A percentile compares a stretch with the other conserved stretches of the same genome.
These are phyloP conservation scores for Arthrobotrys pseudoclavata DNA, from an alignment of 2,329 filamentous ascomycete species.

Conservation along the genomic window DNA sequence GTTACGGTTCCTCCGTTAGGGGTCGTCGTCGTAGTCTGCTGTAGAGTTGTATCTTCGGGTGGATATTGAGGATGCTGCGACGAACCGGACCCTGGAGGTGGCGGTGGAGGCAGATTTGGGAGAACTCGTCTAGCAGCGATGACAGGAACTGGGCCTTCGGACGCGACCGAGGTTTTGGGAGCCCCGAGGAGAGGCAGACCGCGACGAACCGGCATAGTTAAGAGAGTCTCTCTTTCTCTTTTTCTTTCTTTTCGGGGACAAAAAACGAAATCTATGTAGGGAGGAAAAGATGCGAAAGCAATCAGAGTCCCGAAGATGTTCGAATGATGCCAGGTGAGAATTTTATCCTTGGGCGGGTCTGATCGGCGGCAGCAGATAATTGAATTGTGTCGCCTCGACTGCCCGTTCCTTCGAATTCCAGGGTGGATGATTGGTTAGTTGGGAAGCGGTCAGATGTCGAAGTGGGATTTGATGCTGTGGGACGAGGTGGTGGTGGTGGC, in stretches of 20 bases:
- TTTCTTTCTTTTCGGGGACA: not conserved
- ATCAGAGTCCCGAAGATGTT: slow-evolving; percentile 2
- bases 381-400: slow-evolving; percentile 44
- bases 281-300: slow-evolving; percentile 10
- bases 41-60: slow-evolving; percentile 57
- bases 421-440: slow-evolving; percentile 55
- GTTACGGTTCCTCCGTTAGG: slow-evolving; percentile 59
- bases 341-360: slow-evolving; percentile 55
- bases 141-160: slow-evolving; percentile 57
- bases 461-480: slow-evolving; percentile 28
- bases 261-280: not conserved
- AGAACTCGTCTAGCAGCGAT: slow-evolving; percentile 56
- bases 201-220: slow-evolving; percentile 52
- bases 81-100: slow-evolving; percentile 58
- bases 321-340: slow-evolving; percentile 37
- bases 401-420: slow-evolving; percentile 28
- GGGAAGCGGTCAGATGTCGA: slow-evolving; percentile 43
- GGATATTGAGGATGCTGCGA: slow-evolving; percentile 59
- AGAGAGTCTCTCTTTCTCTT: slow-evolving; percentile 3
- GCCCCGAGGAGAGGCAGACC: slow-evolving; percentile 53
- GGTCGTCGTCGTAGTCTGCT: slow-evolving; percentile 60
- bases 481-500: slow-evolving; percentile 20
- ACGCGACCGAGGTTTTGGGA: slow-evolving; percentile 60
- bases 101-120: slow-evolving; percentile 53
- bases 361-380: slow-evolving; percentile 54